Evolutionary conservation across 345 rosid genomes (phyloP).

Genomic region (Citrus hindsii): DNA sequence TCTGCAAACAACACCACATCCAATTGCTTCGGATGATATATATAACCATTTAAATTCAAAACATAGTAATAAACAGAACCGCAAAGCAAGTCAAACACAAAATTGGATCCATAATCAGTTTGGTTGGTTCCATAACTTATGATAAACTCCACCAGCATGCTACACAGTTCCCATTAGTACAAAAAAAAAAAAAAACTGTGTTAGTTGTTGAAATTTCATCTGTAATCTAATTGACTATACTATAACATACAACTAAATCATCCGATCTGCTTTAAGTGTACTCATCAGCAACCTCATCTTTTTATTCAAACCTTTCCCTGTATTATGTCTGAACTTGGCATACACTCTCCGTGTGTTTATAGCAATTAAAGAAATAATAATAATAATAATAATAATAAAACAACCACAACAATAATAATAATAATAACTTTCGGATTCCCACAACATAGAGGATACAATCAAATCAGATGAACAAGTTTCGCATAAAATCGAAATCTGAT

Average conservation of each 20-base stretch:
- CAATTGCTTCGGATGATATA: not conserved
- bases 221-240: not conserved
- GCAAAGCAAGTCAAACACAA: not conserved
- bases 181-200: not conserved
- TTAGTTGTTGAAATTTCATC: not conserved
- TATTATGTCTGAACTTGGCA: not conserved
- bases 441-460: not conserved
- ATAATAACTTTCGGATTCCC: not conserved
- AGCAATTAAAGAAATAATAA: too few relatives aligned
- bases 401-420: not conserved
- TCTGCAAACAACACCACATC: slow-evolving; percentile 35
- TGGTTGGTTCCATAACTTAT: not conserved
- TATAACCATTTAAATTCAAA: not conserved
- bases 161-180: not conserved
- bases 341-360: too few relatives aligned
- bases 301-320: not conserved
- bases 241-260: not conserved
- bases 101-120: not conserved
- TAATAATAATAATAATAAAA: not conserved
- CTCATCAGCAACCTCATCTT: not conserved
- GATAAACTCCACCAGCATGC: not conserved
- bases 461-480: not conserved
- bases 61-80: not conserved
- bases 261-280: not conserved
- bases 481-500: not conserved